A percentile compares a stretch with the other conserved stretches of the same genome.
phyloP scores from a whole-genome alignment of 225 moss, liverwort and hornwort species.

The Bryum argenteum region DNA sequence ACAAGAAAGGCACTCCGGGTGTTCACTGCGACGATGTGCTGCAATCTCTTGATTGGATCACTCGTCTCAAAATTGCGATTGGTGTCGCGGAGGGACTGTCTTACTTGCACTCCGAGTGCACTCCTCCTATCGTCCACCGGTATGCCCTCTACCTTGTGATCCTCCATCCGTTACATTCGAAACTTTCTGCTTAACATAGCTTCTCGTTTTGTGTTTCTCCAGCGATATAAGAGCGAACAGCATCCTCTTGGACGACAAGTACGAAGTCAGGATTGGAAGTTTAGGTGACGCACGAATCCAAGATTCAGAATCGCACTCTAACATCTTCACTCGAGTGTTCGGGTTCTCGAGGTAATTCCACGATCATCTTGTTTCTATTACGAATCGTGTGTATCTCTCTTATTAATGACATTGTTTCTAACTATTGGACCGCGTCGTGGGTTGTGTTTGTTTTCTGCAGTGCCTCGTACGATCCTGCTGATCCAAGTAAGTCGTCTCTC shows the following conservation, averaged over 20 bases:
- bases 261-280: constrained; percentile 90
- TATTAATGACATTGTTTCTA: constrained; percentile 13
- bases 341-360: constrained; percentile 67
- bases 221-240: constrained; percentile 67
- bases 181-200: neutral
- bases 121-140: constrained; percentile 94
- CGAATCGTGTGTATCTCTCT: constrained; percentile 13
- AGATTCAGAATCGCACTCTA: constrained; percentile 77
- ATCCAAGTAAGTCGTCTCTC: constrained; percentile 62
- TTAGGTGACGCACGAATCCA: constrained; percentile 73
- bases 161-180: neutral
- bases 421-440: constrained; percentile 17
- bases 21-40: constrained; percentile 76
- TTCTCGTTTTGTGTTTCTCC: constrained; percentile 14
- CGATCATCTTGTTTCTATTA: neutral
- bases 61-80: constrained; percentile 92
- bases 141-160: constrained; percentile 17
- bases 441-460: constrained; percentile 29
- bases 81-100: constrained; percentile 87
- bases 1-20: constrained; percentile 66
- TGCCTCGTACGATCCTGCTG: constrained; percentile 78
- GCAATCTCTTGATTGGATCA: constrained; percentile 96
- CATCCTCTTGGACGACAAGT: constrained; percentile 92
- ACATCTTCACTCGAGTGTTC: constrained; percentile 69
- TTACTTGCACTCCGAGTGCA: constrained; percentile 83